These are phyloP conservation scores for Massarina eburnea DNA, from an alignment of 2,329 filamentous ascomycete species.

Conservation along the genomic window DNA sequence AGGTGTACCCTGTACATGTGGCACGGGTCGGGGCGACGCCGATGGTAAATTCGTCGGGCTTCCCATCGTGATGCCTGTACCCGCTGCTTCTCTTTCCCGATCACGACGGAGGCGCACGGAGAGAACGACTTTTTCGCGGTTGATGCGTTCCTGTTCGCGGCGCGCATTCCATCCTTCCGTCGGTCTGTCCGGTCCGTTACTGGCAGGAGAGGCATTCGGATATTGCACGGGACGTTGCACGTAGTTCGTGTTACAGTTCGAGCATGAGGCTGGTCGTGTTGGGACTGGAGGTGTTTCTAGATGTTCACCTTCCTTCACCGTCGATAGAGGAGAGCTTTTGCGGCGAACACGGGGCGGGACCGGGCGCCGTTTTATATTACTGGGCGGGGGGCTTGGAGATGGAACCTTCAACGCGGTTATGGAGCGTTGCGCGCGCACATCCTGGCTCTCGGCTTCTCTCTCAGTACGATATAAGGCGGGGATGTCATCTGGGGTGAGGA, in stretches of 20 bases:
- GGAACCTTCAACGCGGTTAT: neutral
- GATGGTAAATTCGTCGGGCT: constrained; percentile 12
- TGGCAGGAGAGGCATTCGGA: neutral
- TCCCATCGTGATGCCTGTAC: constrained; percentile 5
- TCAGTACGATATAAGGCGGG: constrained; percentile 6
- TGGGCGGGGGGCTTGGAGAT: too few species aligned
- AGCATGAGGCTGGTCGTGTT: neutral
- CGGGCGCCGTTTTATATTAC: constrained; percentile 1
- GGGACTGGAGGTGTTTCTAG: neutral
- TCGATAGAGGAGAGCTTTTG: constrained; percentile 3
- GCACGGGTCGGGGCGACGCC: constrained; percentile 8
- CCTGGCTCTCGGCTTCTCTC: neutral
- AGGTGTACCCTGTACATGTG: constrained; percentile 9
- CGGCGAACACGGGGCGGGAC: constrained; percentile 3
- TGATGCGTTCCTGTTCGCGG: constrained; percentile 18
- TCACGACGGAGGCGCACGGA: constrained; percentile 14
- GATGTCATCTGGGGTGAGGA: constrained; percentile 6
- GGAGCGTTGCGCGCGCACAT: neutral
- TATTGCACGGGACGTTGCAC: neutral
- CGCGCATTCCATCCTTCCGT: constrained; percentile 21
- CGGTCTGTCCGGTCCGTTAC: neutral
- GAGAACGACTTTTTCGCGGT: constrained; percentile 17
- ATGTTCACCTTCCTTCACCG: constrained; percentile 6
- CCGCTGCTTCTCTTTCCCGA: constrained; percentile 3
- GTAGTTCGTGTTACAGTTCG: neutral